Evolutionary conservation across 768 basidiomycete species (phyloP), one percentile per base, ranked within the genome.

Genomic region (Mycena crocata): DNA sequence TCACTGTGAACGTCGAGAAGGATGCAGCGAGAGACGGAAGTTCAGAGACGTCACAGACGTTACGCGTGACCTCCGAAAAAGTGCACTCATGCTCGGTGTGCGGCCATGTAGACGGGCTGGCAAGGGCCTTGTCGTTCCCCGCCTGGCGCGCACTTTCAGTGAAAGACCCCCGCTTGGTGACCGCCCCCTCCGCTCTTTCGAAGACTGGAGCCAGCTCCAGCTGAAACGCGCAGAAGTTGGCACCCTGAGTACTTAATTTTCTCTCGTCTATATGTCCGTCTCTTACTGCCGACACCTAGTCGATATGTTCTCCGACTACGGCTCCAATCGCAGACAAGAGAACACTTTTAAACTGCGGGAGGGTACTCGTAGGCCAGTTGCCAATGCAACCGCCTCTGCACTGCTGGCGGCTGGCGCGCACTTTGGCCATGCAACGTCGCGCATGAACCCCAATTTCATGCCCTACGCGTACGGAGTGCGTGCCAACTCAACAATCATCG

Each of bases 401-500:
- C 89, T 99, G 67, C 82, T 98, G 45, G 96, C 98, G 1, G 85
- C 96, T 17, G 95, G 95, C 28, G 96, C 98, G 19, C 96, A 98
- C 76, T 89, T 99, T 48, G 98, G 98, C 9, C 96, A 99, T 76
- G 87, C 93, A 35, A 86, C 87, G 40, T 85, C 90, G 6, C 87
- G 94, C 70, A 91, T 96, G 84, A 93, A 95, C 77, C 91, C 94
- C 31, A 93, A 94, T 76, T 96, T 95, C 72, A 83, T 92, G 72
- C 93, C 96, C 32, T 97, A 96, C 77, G 90, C 96, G 37, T 98
- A 98, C 76, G 98, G 96, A 66, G 88, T 89, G 19, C 93, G 98
- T 60, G 88, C 94, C 46, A 94, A 92, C 17, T 86, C 98, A 71
- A 94, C 94, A 51, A 86, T 98, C 77, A 98, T 99, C 77, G 95